These are phyloP conservation scores for Larix kaempferi DNA, from an alignment of 75 land plant species.

Conservation along the genomic window DNA sequence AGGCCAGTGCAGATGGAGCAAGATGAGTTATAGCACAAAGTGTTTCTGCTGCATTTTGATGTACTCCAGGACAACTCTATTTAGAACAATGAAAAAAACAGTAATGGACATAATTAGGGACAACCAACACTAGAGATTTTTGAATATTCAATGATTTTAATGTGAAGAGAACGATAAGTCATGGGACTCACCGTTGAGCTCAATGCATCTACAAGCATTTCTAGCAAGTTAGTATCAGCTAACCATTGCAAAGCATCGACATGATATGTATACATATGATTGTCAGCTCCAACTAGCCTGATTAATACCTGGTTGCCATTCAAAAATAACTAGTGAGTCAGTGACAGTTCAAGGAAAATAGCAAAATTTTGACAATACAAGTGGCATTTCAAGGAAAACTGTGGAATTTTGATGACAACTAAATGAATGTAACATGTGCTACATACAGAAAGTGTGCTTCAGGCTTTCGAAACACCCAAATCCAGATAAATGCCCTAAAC, in stretches of 20 bases:
- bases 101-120: background rate
- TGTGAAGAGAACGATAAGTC: background rate
- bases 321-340: background rate
- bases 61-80: constrained; percentile 87
- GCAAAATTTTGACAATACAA: background rate
- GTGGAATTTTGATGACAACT: background rate
- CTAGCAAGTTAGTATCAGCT: constrained; percentile 80
- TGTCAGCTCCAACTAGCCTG: constrained; percentile 92
- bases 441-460: background rate
- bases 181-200: constrained; percentile 69
- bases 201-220: constrained; percentile 96
- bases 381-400: background rate
- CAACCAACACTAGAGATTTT: background rate
- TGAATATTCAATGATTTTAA: background rate
- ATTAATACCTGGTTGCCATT: constrained; percentile 62
- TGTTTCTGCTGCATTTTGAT: constrained; percentile 91
- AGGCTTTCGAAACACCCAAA: background rate
- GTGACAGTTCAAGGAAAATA: background rate
- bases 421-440: background rate
- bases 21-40: constrained; percentile 81
- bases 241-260: constrained; percentile 82
- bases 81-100: background rate
- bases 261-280: constrained; percentile 66
- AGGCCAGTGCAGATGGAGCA: constrained; percentile 78
- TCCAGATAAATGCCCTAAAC: no score